Conservation (phyloP, 371 early-diverging fungal genomes). For the Syncephalis fuscata region DNA sequence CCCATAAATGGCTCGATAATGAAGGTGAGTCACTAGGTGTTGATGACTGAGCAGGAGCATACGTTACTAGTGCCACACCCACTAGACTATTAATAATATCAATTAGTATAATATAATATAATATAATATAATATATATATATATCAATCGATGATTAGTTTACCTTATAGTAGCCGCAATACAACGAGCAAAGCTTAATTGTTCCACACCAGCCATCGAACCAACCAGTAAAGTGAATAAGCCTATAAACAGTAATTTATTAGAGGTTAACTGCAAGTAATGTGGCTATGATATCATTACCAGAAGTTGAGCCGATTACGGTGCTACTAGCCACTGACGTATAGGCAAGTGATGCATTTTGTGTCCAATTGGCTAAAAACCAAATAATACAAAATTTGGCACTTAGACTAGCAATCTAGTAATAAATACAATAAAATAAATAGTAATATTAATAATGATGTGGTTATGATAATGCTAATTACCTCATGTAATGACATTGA, state of each 20-base stretch:
- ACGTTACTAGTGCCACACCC: constrained; percentile 37
- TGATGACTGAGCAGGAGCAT: constrained; percentile 10
- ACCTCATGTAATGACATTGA: neutral
- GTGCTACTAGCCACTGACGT: constrained; percentile 67
- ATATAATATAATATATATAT: neutral
- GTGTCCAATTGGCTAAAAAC: constrained; percentile 60
- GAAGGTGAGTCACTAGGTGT: constrained; percentile 5
- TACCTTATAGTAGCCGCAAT: constrained; percentile 36
- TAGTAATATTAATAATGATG: neutral
- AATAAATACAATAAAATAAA: constrained; percentile 6
- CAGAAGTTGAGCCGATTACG: constrained; percentile 58
- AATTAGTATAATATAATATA: neutral
- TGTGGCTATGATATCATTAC: constrained; percentile 6
- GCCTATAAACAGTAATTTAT: constrained; percentile 11
- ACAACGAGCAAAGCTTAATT: constrained; percentile 26
- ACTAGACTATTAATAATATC: constrained; percentile 18
- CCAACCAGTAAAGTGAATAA: constrained; percentile 62
- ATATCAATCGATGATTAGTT: neutral
- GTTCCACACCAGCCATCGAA: constrained; percentile 36
- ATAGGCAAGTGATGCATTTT: constrained; percentile 58
- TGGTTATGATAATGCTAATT: neutral
- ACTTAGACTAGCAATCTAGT: constrained; percentile 43
- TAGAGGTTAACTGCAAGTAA: neutral
- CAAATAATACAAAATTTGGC: constrained; percentile 60
- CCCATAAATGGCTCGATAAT: constrained; percentile 23